Evolutionary conservation across 1,284 basidiomycete species (phyloP), one percentile per base, ranked within the genome.

Genomic region (Naganishia sp.): DNA sequence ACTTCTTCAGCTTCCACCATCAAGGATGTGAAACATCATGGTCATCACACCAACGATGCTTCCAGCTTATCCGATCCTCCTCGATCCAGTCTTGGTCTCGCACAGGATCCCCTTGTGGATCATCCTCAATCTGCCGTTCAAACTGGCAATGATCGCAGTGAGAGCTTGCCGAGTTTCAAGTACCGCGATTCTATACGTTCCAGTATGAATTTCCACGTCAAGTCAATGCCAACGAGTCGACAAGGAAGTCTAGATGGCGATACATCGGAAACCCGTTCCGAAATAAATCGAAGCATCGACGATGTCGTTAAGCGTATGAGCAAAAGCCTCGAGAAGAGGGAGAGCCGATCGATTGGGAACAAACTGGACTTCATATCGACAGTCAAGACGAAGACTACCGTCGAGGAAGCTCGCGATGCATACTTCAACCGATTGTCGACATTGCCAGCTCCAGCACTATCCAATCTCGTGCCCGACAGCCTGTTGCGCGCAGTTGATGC

Each of bases 391-490:
- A 32, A 68, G 11, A 73, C 73, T 0, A 69, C 72, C 0, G 72
- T 90, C 74, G 87, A 90, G 64, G 85, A 85, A 28, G 92, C 94
- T 75, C 86, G 92, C 39, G 91, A 94, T 76, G 90, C 90, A 11
- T 99, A 99, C 78, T 99, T 99, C 80, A 88, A 90, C 35, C 87
- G 94, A 21, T 82, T 95, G 18, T 85, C 84, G 21, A 88, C 88
- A 50, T 81, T 95, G 3, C 90, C 90, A 0, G 58, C 54, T 4
- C 42, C 46, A 15, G 55, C 52, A 4, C 85, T 88, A 41, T 84
- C 87, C 28, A 87, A 86, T 70, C 84, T 87, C 17, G 85, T 96
- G 11, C 90, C 94, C 0, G 81, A 84, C 9, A 82, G 89, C 10
- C 82, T 98, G 18, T 81, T 89, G 31, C 84, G 84, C 50, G 84